Conservation (phyloP, 305 asterid species). For the Caryopteris hybrid region DNA sequence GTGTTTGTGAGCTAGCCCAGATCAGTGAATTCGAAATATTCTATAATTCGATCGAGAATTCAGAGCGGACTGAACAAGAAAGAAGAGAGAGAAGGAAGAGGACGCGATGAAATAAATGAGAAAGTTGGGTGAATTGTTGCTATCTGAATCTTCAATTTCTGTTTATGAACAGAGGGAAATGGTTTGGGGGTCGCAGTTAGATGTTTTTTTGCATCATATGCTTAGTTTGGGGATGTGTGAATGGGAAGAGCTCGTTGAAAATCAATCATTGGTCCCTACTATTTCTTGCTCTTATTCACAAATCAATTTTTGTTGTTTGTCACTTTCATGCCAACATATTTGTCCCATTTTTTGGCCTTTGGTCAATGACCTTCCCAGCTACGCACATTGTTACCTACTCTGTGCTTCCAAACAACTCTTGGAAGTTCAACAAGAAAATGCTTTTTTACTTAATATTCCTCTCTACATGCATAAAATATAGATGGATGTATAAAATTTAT, state of each 20-base stretch:
- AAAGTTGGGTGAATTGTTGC: conserved; percentile 14
- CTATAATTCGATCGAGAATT: neutral
- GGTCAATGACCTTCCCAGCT: neutral
- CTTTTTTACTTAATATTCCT: neutral
- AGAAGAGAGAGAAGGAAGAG: neutral
- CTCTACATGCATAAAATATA: no score
- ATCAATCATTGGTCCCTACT: conserved; percentile 20
- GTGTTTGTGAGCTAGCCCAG: neutral
- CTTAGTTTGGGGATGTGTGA: conserved; percentile 11
- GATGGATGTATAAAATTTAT: neutral
- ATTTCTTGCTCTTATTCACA: neutral
- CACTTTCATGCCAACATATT: neutral
- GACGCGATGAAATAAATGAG: neutral
- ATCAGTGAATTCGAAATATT: conserved; percentile 12
- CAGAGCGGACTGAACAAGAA: neutral
- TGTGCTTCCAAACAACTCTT: neutral
- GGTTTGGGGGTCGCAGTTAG: neutral
- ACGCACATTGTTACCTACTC: neutral
- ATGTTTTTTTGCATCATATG: neutral
- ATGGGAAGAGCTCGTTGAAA: conserved; percentile 9
- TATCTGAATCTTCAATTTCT: conserved; percentile 8
- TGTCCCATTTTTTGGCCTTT: neutral
- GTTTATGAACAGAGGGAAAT: conserved; percentile 12
- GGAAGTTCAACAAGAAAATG: neutral
- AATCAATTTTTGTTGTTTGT: neutral